Percentiles rank a stretch among this genome's conserved stretches.
phyloP scores from a whole-genome alignment of 768 basidiomycete species.

The Lactarius deliciosus region DNA sequence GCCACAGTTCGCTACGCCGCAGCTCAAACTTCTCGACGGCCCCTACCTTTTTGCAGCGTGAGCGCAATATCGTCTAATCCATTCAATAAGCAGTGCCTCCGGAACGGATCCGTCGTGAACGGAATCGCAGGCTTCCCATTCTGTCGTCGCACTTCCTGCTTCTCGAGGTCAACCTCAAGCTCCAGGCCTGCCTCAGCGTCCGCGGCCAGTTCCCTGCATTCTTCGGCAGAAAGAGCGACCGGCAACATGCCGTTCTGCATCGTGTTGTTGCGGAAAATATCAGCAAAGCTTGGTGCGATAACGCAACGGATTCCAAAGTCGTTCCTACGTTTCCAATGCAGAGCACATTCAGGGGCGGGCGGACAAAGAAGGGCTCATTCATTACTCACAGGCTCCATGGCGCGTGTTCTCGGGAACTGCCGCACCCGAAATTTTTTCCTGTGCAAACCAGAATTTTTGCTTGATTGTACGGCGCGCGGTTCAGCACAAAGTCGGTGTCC shows the following conservation, averaged over 20 bases:
- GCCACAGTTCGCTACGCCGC: constrained; percentile 75
- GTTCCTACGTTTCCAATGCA: constrained; percentile 36
- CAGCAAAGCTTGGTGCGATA: constrained; percentile 61
- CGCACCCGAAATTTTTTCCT: constrained; percentile 63
- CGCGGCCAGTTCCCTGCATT: constrained; percentile 49
- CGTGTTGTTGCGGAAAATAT: constrained; percentile 62
- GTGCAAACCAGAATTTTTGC: constrained; percentile 57
- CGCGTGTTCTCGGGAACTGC: constrained; percentile 62
- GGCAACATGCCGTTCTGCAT: constrained; percentile 69
- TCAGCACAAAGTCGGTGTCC: constrained; percentile 61
- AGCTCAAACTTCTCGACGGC: constrained; percentile 81
- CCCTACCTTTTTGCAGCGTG: constrained; percentile 77
- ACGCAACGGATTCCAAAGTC: constrained; percentile 66
- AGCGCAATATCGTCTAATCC: constrained; percentile 96
- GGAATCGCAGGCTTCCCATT: constrained; percentile 71
- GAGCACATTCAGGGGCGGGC: not conserved
- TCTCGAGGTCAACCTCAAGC: constrained; percentile 61
- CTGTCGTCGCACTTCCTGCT: constrained; percentile 52
- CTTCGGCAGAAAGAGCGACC: constrained; percentile 47
- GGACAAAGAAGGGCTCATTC: not conserved
- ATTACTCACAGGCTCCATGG: constrained; percentile 50
- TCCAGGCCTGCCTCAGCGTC: constrained; percentile 53
- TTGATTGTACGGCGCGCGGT: constrained; percentile 54
- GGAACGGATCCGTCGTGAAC: constrained; percentile 87
- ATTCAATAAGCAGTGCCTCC: constrained; percentile 90